phyloP scores from a whole-genome alignment of 495 filamentous ascomycete species.

The Penicillium cosmopolitanum region DNA sequence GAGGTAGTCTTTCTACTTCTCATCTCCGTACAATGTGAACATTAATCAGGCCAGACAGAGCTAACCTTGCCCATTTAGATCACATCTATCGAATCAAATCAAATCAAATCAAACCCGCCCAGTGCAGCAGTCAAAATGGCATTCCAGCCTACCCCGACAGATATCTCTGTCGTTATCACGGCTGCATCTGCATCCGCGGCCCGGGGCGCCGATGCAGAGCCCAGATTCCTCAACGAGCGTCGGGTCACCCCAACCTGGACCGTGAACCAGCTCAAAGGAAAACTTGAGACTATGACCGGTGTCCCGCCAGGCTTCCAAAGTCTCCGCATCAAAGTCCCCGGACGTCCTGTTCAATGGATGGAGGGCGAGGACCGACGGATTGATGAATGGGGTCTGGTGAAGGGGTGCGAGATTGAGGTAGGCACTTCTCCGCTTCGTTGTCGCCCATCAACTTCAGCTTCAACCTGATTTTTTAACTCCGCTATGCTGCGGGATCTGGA shows the following conservation, averaged over 20 bases:
- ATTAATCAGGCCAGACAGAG: no score
- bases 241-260: conserved; percentile 93
- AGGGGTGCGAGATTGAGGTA: conserved; percentile 51
- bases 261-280: conserved; percentile 80
- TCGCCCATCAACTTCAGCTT: no score
- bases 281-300: conserved; percentile 92
- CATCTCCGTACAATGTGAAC: no score
- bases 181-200: conserved; percentile 73
- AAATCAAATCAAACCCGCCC: not conserved
- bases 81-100: not conserved
- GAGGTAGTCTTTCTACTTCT: no score
- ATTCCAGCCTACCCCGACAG: conserved; percentile 64
- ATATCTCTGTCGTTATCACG: conserved; percentile 83
- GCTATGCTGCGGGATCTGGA: no score
- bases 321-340: conserved; percentile 53
- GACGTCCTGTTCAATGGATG: conserved; percentile 43
- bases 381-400: conserved; percentile 44
- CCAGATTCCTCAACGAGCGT: conserved; percentile 78
- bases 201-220: conserved; percentile 70
- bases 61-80: no score
- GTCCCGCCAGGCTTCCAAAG: conserved; percentile 80
- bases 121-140: conserved; percentile 31
- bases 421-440: not conserved
- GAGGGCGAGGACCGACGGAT: conserved; percentile 40
- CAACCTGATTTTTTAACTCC: no score